Conservation (phyloP, 495 filamentous ascomycete genomes). For the Chlorociboria aeruginascens region DNA sequence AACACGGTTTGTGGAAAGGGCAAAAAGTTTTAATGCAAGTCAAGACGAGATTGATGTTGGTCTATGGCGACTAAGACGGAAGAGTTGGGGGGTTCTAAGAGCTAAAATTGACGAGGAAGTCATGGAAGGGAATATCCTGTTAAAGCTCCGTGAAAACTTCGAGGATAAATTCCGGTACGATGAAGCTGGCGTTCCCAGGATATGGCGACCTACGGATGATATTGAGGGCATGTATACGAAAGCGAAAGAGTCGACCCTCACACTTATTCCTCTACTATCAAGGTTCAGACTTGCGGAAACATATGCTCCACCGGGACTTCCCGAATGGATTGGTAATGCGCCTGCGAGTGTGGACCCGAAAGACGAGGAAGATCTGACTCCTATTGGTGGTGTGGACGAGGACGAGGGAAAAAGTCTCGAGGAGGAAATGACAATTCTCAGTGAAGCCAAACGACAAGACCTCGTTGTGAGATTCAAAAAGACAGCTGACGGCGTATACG, state of each 20-base stretch:
- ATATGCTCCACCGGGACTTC: conserved; percentile 63
- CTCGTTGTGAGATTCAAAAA: conserved; percentile 94
- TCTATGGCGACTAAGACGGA: conserved; percentile 80
- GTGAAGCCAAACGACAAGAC: conserved; percentile 78
- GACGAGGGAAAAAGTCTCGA: conserved; percentile 87
- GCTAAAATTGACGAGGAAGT: conserved; percentile 95
- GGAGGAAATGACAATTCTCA: conserved; percentile 90
- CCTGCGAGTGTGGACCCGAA: conserved; percentile 65
- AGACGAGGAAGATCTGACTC: conserved; percentile 78
- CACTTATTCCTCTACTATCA: conserved; percentile 78
- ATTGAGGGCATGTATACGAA: conserved; percentile 90
- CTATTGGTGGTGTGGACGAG: conserved; percentile 84
- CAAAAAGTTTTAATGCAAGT: conserved; percentile 84
- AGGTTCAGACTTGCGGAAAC: conserved; percentile 65
- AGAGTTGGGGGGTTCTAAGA: conserved; percentile 83
- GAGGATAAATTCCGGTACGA: conserved; percentile 99
- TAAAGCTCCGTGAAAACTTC: conserved; percentile 96
- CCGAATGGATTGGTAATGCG: conserved; percentile 66
- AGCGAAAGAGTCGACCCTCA: conserved; percentile 81
- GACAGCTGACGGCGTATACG: conserved; percentile 90
- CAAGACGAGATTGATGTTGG: conserved; percentile 88
- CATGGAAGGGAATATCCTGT: conserved; percentile 88
- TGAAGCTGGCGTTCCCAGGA: conserved; percentile 82
- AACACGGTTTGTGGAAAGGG: conserved; percentile 70
- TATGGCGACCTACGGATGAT: conserved; percentile 95